Evolutionary conservation across 257 asterid genomes (phyloP).

Genomic region (Capsicum chinense): DNA sequence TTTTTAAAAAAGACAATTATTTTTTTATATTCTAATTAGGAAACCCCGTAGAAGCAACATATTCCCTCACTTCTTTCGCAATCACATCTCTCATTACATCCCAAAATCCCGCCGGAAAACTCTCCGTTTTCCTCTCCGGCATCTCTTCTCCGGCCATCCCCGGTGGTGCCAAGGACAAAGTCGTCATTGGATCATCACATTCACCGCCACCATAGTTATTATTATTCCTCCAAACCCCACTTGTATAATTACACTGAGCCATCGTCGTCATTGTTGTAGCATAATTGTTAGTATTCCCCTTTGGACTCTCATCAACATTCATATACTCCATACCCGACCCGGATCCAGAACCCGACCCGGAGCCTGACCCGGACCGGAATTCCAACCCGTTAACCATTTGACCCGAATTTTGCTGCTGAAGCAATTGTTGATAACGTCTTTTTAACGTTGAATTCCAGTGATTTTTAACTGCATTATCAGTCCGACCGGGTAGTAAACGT

Average conservation of each 20-base stretch:
- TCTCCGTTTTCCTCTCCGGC: conserved; percentile 45
- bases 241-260: no score
- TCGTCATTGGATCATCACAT: conserved; percentile 75
- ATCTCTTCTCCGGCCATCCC: conserved; percentile 45
- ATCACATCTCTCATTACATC: conserved; percentile 74
- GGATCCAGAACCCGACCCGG: background rate
- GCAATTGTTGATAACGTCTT: conserved; percentile 41
- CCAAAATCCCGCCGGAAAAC: conserved; percentile 67
- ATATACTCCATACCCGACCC: conserved; percentile 13
- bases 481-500: conserved; percentile 79
- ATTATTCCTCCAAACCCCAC: background rate
- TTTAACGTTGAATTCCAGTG: conserved; percentile 85
- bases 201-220: conserved; percentile 24
- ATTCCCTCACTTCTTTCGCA: conserved; percentile 75
- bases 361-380: background rate
- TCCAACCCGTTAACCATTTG: conserved; percentile 29
- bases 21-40: conserved; percentile 33
- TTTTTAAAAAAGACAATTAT: background rate
- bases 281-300: background rate
- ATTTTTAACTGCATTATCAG: conserved; percentile 83
- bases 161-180: conserved; percentile 74
- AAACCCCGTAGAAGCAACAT: conserved; percentile 64
- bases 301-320: conserved; percentile 23
- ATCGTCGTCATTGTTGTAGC: no score
- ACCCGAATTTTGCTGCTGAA: background rate